phyloP scores from a whole-genome alignment of 257 asterid genomes.

The Solanum lycopersicoides region DNA sequence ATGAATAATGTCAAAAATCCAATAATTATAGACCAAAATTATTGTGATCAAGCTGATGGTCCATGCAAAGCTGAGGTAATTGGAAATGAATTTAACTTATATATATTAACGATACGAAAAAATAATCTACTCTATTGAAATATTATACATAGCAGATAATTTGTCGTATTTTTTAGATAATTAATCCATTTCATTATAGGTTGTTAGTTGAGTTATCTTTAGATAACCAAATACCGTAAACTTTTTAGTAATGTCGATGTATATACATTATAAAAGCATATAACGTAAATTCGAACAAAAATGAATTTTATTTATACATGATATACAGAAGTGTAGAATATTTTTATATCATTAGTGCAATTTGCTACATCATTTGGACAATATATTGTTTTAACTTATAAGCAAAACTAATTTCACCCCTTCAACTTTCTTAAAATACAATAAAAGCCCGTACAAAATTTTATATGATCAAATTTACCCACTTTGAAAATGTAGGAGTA shows the following conservation, averaged over 20 bases:
- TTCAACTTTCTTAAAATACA: neutral
- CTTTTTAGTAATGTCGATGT: neutral
- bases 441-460: neutral
- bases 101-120: neutral
- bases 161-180: neutral
- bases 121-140: neutral
- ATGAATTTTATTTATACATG: neutral
- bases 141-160: neutral
- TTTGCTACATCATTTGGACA: neutral
- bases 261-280: neutral
- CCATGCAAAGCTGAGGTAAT: slow-evolving; percentile 40
- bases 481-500: neutral
- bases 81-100: neutral
- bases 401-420: neutral
- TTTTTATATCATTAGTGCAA: neutral
- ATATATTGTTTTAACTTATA: neutral
- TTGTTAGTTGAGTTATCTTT: neutral
- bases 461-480: neutral
- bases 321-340: neutral
- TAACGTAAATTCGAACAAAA: neutral
- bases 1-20: slow-evolving; percentile 54
- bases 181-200: neutral
- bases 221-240: too few species aligned
- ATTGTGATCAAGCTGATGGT: slow-evolving; percentile 26
- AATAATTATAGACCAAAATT: slow-evolving; percentile 54